phyloP scores from a whole-genome alignment of 345 rosid species.

The Gossypium rotundifolium region DNA sequence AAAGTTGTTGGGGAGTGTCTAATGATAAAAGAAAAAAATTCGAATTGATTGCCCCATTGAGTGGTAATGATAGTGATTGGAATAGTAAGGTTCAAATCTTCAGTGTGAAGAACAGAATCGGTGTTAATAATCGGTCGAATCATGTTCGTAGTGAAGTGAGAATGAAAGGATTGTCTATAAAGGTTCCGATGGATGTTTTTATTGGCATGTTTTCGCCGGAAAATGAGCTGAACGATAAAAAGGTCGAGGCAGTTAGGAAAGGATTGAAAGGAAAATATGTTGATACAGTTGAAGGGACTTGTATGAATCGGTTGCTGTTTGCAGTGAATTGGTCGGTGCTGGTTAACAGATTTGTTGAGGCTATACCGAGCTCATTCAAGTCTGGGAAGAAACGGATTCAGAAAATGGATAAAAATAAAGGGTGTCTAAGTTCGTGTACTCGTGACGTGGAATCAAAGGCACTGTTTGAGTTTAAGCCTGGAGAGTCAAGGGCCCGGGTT shows the following conservation, averaged over 20 bases:
- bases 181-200: constrained; percentile 35
- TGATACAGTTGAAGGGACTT: constrained; percentile 35
- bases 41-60: constrained; percentile 19
- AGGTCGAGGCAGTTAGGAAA: constrained; percentile 22
- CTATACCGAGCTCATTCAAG: constrained; percentile 47
- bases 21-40: constrained; percentile 22
- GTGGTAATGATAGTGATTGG: constrained; percentile 20
- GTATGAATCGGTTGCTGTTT: constrained; percentile 55
- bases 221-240: constrained; percentile 11
- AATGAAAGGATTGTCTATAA: constrained; percentile 41
- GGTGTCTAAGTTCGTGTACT: constrained; percentile 6
- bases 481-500: constrained; percentile 14
- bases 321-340: constrained; percentile 51
- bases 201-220: constrained; percentile 37
- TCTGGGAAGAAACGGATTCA: constrained; percentile 34
- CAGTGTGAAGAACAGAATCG: constrained; percentile 16
- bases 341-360: constrained; percentile 44
- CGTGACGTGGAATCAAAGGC: constrained; percentile 21
- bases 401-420: constrained; percentile 29
- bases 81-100: constrained; percentile 22
- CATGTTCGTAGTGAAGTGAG: constrained; percentile 33
- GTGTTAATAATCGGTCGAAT: constrained; percentile 12
- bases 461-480: constrained; percentile 16
- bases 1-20: constrained; percentile 40
- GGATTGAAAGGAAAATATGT: constrained; percentile 25